Conservation (phyloP, 2,329 filamentous ascomycete genomes). For the Magnaporthiopsis poae region DNA sequence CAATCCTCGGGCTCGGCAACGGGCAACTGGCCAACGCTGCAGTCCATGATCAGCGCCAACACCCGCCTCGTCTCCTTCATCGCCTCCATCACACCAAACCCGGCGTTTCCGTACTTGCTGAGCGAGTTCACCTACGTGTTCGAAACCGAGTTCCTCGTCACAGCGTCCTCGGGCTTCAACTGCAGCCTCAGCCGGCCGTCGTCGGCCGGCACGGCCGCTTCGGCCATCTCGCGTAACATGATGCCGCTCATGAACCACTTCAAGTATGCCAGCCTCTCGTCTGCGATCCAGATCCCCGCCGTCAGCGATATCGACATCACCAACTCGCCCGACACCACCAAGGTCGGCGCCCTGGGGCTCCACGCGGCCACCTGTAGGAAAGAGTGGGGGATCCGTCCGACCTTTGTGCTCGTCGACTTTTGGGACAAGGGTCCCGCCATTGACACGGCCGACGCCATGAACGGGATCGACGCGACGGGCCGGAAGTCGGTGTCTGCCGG, state of each 20-base stretch:
- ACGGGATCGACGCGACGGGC: conserved; percentile 36
- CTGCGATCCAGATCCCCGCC: conserved; percentile 51
- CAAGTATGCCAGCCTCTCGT: conserved; percentile 48
- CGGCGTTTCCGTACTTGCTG: conserved; percentile 47
- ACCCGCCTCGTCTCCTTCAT: conserved; percentile 62
- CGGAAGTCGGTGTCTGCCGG: conserved; percentile 5
- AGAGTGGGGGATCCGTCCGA: conserved; percentile 55
- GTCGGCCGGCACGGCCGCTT: conserved; percentile 33
- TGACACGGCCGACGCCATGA: conserved; percentile 57
- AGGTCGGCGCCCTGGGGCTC: conserved; percentile 42
- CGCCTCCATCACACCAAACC: conserved; percentile 38
- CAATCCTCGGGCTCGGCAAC: conserved; percentile 33
- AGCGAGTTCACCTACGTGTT: conserved; percentile 59
- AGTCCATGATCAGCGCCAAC: conserved; percentile 53
- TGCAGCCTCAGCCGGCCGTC: conserved; percentile 61
- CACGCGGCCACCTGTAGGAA: conserved; percentile 44
- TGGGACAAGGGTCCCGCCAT: conserved; percentile 65
- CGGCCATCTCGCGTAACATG: conserved; percentile 47
- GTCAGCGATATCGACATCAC: conserved; percentile 50
- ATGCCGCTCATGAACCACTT: conserved; percentile 77
- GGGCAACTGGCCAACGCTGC: conserved; percentile 61
- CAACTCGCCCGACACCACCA: conserved; percentile 50
- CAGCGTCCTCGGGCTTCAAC: conserved; percentile 54
- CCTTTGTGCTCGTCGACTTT: conserved; percentile 71
- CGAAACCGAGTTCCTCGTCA: conserved; percentile 62